These are phyloP conservation scores for Omphalotus olearius DNA, from an alignment of 1,284 basidiomycete genomes.

Conservation along the genomic window DNA sequence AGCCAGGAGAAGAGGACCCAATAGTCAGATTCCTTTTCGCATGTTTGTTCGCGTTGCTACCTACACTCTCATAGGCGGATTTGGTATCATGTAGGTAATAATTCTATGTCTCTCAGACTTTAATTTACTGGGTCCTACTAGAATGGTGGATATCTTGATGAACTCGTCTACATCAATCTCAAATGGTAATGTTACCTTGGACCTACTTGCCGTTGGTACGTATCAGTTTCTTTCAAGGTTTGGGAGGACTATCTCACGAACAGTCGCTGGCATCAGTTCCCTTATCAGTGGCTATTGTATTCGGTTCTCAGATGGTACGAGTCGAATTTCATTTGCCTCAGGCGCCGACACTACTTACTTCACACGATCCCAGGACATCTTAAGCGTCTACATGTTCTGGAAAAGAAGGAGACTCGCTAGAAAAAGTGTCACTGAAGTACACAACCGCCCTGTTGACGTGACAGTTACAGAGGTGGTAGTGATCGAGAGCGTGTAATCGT, in stretches of 20 bases:
- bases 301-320: not conserved
- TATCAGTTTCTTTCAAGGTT: not conserved
- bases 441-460: too few species aligned
- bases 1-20: not conserved
- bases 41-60: slow-evolving; percentile 1
- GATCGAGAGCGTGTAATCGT: too few species aligned
- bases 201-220: not conserved
- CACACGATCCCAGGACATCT: not conserved
- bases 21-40: not conserved
- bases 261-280: not conserved
- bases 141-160: not conserved
- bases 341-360: not conserved
- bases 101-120: not conserved
- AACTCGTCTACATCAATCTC: not conserved
- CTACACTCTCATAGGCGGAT: slow-evolving; percentile 2
- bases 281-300: not conserved
- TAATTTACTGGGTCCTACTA: not conserved
- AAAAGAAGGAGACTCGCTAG: not conserved
- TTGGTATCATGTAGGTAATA: not conserved
- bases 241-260: not conserved
- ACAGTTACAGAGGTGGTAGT: too few species aligned
- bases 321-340: too few species aligned
- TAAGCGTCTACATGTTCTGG: slow-evolving; percentile 3
- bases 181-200: not conserved
- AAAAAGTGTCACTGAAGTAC: too few species aligned